Conservation (phyloP, 257 asterid genomes). For the Solanum microdontum region DNA sequence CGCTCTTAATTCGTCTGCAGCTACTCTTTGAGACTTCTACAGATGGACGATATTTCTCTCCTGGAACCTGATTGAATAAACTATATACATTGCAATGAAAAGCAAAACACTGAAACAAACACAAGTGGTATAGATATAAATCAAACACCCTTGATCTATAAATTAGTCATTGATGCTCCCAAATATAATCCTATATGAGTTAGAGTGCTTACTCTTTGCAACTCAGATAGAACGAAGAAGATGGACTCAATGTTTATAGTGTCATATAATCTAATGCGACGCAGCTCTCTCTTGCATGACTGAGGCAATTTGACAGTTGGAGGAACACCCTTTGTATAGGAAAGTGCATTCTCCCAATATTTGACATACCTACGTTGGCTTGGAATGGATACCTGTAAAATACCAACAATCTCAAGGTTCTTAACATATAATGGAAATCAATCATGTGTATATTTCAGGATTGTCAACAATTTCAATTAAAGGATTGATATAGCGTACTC, state of each 20-base stretch:
- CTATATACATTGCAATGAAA: background rate
- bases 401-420: background rate
- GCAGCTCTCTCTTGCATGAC: constrained; percentile 46
- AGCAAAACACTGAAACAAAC: background rate
- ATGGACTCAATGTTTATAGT: constrained; percentile 31
- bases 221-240: constrained; percentile 47
- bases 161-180: too few relatives aligned
- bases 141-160: background rate
- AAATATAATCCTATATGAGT: too few relatives aligned
- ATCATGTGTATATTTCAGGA: background rate
- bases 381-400: constrained; percentile 56
- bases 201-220: constrained; percentile 36
- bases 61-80: constrained; percentile 33
- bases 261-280: constrained; percentile 59
- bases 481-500: constrained; percentile 27
- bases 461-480: background rate
- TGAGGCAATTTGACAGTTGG: constrained; percentile 37
- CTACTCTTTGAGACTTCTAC: constrained; percentile 51
- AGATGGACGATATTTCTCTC: constrained; percentile 43
- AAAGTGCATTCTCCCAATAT: constrained; percentile 54
- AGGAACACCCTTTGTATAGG: constrained; percentile 19
- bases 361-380: constrained; percentile 75
- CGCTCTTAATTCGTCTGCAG: constrained; percentile 42
- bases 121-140: background rate
- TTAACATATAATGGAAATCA: background rate